Conservation (phyloP, 1,139 yeast species). For the Geotrichum bryndzae region DNA sequence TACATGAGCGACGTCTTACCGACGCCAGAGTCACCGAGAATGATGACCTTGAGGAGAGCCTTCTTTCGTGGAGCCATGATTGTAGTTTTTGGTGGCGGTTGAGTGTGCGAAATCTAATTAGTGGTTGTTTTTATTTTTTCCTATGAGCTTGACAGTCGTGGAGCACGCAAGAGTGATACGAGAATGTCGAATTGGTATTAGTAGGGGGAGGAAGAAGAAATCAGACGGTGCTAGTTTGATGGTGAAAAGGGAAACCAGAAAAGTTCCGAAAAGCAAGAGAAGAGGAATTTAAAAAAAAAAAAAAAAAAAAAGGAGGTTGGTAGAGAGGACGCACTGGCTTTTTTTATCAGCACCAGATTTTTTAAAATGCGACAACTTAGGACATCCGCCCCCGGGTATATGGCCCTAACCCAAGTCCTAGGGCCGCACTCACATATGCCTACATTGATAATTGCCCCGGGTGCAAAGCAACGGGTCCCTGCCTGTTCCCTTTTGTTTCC, state of each 20-base stretch:
- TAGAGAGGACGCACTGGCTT: not conserved
- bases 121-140: not conserved
- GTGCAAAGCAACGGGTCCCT: too few species aligned
- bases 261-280: not conserved
- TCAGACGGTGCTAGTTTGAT: not conserved
- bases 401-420: constrained; percentile 6
- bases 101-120: not conserved
- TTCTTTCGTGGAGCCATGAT: constrained; percentile 75
- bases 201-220: too few species aligned
- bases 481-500: too few species aligned
- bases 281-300: not conserved
- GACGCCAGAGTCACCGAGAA: constrained; percentile 94
- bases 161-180: too few species aligned
- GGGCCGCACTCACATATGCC: not conserved
- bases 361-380: not conserved
- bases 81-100: not conserved
- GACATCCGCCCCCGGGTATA: not conserved
- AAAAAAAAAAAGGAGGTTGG: not conserved
- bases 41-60: constrained; percentile 86
- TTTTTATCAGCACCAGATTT: not conserved
- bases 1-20: constrained; percentile 89
- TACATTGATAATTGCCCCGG: not conserved
- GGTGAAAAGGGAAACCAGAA: not conserved
- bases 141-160: too few species aligned
- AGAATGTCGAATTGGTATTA: too few species aligned